These are phyloP conservation scores for Globisporangium carolinianum DNA, from an alignment of 352 stramenopile genomes.

Conservation along the genomic window DNA sequence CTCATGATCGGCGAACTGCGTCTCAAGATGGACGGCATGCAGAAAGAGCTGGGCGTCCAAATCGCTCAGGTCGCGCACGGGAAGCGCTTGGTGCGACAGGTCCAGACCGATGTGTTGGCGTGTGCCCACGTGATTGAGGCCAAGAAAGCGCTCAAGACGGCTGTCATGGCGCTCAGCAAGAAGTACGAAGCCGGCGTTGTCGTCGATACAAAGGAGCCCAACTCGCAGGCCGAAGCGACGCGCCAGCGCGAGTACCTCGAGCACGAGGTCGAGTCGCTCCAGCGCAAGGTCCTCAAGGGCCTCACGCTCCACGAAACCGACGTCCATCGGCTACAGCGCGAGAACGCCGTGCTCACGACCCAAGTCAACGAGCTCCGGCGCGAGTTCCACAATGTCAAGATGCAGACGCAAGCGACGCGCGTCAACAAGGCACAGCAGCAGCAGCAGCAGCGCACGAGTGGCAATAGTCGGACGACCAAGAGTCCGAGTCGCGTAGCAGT, in stretches of 20 bases:
- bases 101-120: conserved; percentile 67
- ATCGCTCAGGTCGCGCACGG: conserved; percentile 54
- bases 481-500: conserved; percentile 9
- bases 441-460: neutral
- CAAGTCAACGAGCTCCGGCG: conserved; percentile 81
- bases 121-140: conserved; percentile 71
- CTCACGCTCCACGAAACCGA: conserved; percentile 82
- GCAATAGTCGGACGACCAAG: conserved; percentile 16
- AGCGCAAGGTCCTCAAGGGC: conserved; percentile 86
- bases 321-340: conserved; percentile 67
- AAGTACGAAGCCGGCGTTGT: conserved; percentile 76
- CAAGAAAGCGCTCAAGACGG: conserved; percentile 72
- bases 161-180: conserved; percentile 79
- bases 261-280: conserved; percentile 85
- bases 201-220: conserved; percentile 78
- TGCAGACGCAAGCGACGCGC: conserved; percentile 59
- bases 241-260: conserved; percentile 91
- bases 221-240: conserved; percentile 88
- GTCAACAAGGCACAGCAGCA: conserved; percentile 30
- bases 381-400: conserved; percentile 75
- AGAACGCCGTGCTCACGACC: conserved; percentile 74
- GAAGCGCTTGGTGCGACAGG: conserved; percentile 64
- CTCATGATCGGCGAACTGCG: conserved; percentile 93
- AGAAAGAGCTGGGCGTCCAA: conserved; percentile 74
- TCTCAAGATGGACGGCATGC: conserved; percentile 91